Base-by-base conservation (phyloP, 306 rosid genomes). In the Astragalus membranaceus region DNA sequence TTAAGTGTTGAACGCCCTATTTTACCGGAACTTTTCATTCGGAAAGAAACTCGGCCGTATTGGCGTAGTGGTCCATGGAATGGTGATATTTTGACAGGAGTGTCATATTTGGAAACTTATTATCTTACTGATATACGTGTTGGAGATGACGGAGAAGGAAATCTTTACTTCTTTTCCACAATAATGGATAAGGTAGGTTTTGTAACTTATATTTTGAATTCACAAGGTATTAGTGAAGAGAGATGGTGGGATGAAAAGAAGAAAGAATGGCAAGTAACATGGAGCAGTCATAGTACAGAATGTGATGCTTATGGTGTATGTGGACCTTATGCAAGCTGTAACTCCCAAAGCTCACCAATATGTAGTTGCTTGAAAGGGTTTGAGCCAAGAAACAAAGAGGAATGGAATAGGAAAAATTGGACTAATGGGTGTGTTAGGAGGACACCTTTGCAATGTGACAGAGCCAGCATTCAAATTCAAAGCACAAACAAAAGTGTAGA, bases 291-390 rank as follows among this genome's bases (percentile, higher is more conserved):
- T 14, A 3, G 8, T n/a, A 58, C 48, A 14, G 54, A 11, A 0
- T 84, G 89, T 33, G 78, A 82, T 50, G n/a, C 23, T 50, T 85
- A 86, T 49, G 81, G 73, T 4, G 10, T 54, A 2, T 78, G 81
- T 78, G 81, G 81, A 0, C 10, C n/a, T 1, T 69, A 61, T 36
- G 82, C 79, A 16, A 23, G 12, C 8, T 84, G 95, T 76, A 84
- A 81, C 10, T 12, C 75, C 0, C 11, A 39, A 2, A 50, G 0
- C 0, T 47, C 64, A 13, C 79, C 91, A 0, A 8, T 67, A n/a
- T 84, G 95, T 10, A 65, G 69, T 3, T 88, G 91, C 64, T 64
- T 82, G 50, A 66, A n/a, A 33, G 91, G 89, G 30, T 88, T 82
- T 52, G 54, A 32, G 12, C 85, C 89, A 9, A 82, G 65, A 70